A percentile compares a stretch with the other conserved stretches of the same genome.
These are phyloP conservation scores for Aegle marmelos DNA, from an alignment of 345 rosid species.

Conservation along the genomic window DNA sequence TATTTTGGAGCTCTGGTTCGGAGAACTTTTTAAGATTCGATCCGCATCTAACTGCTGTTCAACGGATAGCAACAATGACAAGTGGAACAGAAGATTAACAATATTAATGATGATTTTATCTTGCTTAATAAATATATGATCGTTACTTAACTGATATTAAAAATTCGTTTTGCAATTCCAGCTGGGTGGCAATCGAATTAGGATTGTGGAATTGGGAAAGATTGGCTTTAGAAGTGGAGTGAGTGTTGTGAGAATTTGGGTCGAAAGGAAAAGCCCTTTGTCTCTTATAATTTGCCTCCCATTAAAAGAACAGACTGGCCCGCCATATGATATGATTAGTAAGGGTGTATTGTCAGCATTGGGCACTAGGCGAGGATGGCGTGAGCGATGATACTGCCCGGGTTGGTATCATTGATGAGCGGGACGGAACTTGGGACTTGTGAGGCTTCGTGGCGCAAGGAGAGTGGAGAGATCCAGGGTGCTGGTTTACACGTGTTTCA, in stretches of 20 bases:
- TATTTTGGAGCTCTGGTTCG: no score
- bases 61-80: no score
- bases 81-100: no score
- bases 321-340: slow-evolving; percentile 49
- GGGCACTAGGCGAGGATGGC: slow-evolving; percentile 49
- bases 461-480: slow-evolving; percentile 34
- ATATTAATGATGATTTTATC: no score
- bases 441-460: slow-evolving; percentile 24
- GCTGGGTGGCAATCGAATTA: slow-evolving; percentile 39
- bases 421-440: slow-evolving; percentile 38
- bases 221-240: slow-evolving; percentile 35
- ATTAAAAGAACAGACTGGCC: slow-evolving; percentile 33
- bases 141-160: background rate
- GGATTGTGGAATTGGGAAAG: slow-evolving; percentile 51
- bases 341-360: slow-evolving; percentile 38
- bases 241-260: slow-evolving; percentile 39
- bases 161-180: slow-evolving; percentile 9
- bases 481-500: slow-evolving; percentile 61
- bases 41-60: no score
- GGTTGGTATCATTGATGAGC: slow-evolving; percentile 48
- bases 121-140: no score
- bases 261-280: slow-evolving; percentile 29
- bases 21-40: no score
- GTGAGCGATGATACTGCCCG: slow-evolving; percentile 49
- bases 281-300: slow-evolving; percentile 40